Evolutionary conservation across 2,329 filamentous ascomycete species (phyloP).

Genomic region (Colletotrichum cordylinicola): DNA sequence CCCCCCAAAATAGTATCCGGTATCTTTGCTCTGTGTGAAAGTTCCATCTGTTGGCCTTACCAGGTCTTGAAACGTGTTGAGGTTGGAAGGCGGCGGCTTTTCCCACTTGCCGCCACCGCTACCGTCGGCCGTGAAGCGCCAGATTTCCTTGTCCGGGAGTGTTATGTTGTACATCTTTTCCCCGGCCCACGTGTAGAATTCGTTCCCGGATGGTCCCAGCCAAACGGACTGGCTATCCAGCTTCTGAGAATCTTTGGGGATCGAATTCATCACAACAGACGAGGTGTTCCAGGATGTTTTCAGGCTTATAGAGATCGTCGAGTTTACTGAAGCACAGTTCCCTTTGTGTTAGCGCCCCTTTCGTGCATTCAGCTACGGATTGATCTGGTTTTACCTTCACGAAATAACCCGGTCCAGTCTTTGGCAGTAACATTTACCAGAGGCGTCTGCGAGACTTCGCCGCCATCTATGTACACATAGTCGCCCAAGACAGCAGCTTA

Average conservation of each 20-base stretch:
- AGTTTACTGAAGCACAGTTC: conserved; percentile 27
- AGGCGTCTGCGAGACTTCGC: conserved; percentile 33
- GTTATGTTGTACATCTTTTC: conserved; percentile 24
- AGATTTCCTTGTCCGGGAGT: conserved; percentile 31
- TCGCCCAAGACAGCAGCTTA: conserved; percentile 34
- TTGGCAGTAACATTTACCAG: conserved; percentile 16
- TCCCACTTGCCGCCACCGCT: conserved; percentile 37
- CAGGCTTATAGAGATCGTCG: conserved; percentile 38
- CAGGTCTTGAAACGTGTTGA: conserved; percentile 39
- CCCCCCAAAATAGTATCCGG: conserved; percentile 38
- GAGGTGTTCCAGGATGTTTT: conserved; percentile 38
- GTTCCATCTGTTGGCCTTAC: conserved; percentile 33
- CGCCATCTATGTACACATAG: conserved; percentile 44
- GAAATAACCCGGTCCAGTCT: conserved; percentile 26
- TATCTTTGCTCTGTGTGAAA: conserved; percentile 27
- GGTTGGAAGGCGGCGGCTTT: conserved; percentile 24
- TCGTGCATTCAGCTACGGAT: neutral
- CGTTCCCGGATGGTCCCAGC: conserved; percentile 30
- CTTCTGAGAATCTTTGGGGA: conserved; percentile 31
- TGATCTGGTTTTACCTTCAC: neutral
- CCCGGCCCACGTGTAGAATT: conserved; percentile 41
- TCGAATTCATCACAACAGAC: conserved; percentile 32
- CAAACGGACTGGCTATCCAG: conserved; percentile 37
- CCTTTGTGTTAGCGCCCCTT: neutral
- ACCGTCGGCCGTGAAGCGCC: conserved; percentile 36